These are phyloP conservation scores for Fusarium bactridioides DNA, from an alignment of 2,329 filamentous ascomycete species.

Conservation along the genomic window DNA sequence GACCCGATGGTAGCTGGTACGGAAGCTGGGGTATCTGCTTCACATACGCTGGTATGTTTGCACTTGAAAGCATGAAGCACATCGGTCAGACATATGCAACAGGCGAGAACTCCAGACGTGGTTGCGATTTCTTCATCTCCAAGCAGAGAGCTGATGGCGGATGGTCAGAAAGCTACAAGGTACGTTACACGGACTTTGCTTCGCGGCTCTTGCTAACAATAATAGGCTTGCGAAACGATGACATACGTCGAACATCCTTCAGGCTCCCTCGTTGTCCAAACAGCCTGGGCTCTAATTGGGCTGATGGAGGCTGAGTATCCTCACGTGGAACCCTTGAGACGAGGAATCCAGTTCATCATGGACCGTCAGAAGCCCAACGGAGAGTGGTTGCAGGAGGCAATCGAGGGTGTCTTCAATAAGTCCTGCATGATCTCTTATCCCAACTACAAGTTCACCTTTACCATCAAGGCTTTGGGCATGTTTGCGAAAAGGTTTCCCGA, in stretches of 20 bases:
- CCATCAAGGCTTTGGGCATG: conserved; percentile 92
- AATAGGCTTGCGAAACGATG: conserved; percentile 76
- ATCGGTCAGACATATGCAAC: conserved; percentile 84
- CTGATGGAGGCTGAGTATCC: conserved; percentile 86
- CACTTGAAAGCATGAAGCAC: conserved; percentile 82
- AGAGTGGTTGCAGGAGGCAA: conserved; percentile 94
- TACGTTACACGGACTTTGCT: conserved; percentile 43
- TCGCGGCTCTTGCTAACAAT: conserved; percentile 16
- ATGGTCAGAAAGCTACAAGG: conserved; percentile 94
- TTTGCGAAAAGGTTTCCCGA: conserved; percentile 78
- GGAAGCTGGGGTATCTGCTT: conserved; percentile 98
- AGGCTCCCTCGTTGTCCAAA: conserved; percentile 90
- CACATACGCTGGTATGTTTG: conserved; percentile 97
- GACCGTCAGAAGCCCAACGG: conserved; percentile 84
- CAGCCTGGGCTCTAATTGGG: conserved; percentile 86
- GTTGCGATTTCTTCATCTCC: conserved; percentile 84
- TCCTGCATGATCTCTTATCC: conserved; percentile 99
- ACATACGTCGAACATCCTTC: conserved; percentile 77
- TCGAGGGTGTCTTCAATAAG: conserved; percentile 99
- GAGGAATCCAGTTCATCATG: conserved; percentile 83
- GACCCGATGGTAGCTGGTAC: conserved; percentile 91
- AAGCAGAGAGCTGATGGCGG: conserved; percentile 90
- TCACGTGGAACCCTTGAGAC: conserved; percentile 73
- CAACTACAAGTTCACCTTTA: conserved; percentile 98
- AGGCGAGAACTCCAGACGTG: conserved; percentile 73